A percentile compares a stretch with the other conserved stretches of the same genome.
Evolutionary conservation across 768 basidiomycete species (phyloP).

Genomic region (Lentinula sp.): DNA sequence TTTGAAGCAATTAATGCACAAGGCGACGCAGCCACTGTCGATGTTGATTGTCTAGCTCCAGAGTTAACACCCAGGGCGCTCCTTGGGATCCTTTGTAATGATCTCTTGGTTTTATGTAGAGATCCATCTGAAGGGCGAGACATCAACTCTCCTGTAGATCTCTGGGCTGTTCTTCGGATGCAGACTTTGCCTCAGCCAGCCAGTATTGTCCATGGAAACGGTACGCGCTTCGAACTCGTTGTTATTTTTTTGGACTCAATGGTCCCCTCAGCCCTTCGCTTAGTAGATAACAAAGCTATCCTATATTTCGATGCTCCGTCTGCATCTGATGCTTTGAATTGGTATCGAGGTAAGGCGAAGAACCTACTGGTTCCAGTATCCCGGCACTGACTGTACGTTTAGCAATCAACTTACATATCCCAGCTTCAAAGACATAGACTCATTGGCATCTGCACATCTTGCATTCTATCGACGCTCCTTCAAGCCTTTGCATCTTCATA

Average conservation of each 20-base stretch:
- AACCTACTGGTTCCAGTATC: background rate
- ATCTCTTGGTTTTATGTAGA: slow-evolving; percentile 86
- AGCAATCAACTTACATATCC: slow-evolving; percentile 90
- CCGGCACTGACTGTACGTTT: background rate
- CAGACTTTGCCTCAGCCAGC: slow-evolving; percentile 89
- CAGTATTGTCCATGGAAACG: slow-evolving; percentile 83
- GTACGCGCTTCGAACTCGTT: slow-evolving; percentile 27
- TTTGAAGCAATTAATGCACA: slow-evolving; percentile 78
- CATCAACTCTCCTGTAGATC: slow-evolving; percentile 67
- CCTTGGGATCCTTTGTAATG: slow-evolving; percentile 85
- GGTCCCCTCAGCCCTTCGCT: slow-evolving; percentile 54
- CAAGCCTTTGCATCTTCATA: background rate
- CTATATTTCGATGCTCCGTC: slow-evolving; percentile 84
- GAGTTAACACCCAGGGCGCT: slow-evolving; percentile 77
- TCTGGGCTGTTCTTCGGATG: slow-evolving; percentile 97
- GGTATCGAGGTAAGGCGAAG: slow-evolving; percentile 70
- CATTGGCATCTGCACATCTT: background rate
- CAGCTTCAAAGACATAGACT: slow-evolving; percentile 63
- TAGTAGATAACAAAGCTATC: slow-evolving; percentile 90
- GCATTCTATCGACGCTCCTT: background rate
- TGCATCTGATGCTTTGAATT: slow-evolving; percentile 79
- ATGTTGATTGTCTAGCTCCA: slow-evolving; percentile 87
- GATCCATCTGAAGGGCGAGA: slow-evolving; percentile 82
- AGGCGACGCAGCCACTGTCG: slow-evolving; percentile 74
- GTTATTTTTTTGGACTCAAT: background rate